Evolutionary conservation across 345 rosid genomes (phyloP), one percentile per base, ranked within the genome.

Genomic region (Heritiera fomes): DNA sequence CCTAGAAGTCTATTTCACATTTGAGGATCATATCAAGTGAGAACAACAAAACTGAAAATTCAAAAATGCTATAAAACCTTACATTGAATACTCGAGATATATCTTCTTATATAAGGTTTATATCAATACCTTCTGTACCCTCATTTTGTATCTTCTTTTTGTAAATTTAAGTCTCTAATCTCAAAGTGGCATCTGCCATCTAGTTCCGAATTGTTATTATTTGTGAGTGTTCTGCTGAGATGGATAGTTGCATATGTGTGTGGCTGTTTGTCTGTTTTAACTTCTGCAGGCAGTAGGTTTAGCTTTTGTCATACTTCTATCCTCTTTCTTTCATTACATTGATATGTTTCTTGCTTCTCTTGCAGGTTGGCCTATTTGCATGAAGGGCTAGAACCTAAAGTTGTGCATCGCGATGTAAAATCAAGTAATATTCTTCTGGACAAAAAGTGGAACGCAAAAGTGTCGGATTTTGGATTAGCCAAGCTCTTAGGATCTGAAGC

Each of bases 351-450:
- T 80, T 63, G 47, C 41, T 72, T 70, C 9, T 75, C 34, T 50
- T 77, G 69, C 90, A 93, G 98, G 79, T 86, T 93, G 69, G 95
- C 98, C n/a, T 93, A 93, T 87, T 86, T 95, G 84, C 98, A 95
- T 40, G 98, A 93, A 85, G 98, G 98, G 59, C 91, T 95, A 79
- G 97, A 95, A 79, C 98, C 98, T 20, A 95, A 93, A 86, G 98
- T 93, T 68, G 98, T 93, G 81, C 98, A 95, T 65, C 95, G 97
- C 14, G 98, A 95, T 83, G 97, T 95, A 72, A 94, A 94, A 83
- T 93, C 98, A 28, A 93, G 98, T 82, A 91, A 94, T 79, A 93
- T 94, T 84, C 92, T 94, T 80, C 87, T 93, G 18, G 98, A 91
- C 69, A 90, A 56, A 73, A 91, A 90, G 68, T 93, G 98, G 98